These are phyloP conservation scores for Penicillium sp. DNA, from an alignment of 2,329 filamentous ascomycete genomes.

Conservation along the genomic window DNA sequence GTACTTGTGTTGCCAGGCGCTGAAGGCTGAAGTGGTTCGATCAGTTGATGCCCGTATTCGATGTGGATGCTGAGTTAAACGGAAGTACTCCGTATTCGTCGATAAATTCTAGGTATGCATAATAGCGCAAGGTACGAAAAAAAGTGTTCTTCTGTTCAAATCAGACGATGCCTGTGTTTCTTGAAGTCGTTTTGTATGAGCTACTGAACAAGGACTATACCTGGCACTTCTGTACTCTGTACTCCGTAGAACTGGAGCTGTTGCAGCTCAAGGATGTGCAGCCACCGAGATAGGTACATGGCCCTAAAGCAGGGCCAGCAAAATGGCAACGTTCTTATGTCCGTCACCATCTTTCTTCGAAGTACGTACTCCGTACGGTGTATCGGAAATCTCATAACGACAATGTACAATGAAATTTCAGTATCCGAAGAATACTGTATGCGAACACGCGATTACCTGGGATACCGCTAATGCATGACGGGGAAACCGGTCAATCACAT, in stretches of 20 bases:
- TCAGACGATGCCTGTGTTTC: not conserved
- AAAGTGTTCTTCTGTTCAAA: not conserved
- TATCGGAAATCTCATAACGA: not conserved
- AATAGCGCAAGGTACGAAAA: not conserved
- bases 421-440: not conserved
- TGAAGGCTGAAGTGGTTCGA: slow-evolving; percentile 1
- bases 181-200: not conserved
- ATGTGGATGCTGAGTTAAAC: not conserved
- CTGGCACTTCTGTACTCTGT: not conserved
- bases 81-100: not conserved
- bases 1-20: slow-evolving; percentile 16
- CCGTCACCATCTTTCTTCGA: not conserved
- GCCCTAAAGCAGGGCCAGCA: not conserved
- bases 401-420: too few relatives aligned
- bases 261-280: not conserved
- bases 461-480: slow-evolving; percentile 30
- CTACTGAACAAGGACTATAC: not conserved
- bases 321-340: slow-evolving; percentile 10
- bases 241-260: not conserved
- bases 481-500: slow-evolving; percentile 28
- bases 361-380: not conserved
- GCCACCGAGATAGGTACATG: not conserved
- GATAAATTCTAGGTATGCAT: not conserved
- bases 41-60: not conserved
- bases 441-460: not conserved